Conservation (phyloP, 2,329 filamentous ascomycete species). For the Paecilomyces formosus region DNA sequence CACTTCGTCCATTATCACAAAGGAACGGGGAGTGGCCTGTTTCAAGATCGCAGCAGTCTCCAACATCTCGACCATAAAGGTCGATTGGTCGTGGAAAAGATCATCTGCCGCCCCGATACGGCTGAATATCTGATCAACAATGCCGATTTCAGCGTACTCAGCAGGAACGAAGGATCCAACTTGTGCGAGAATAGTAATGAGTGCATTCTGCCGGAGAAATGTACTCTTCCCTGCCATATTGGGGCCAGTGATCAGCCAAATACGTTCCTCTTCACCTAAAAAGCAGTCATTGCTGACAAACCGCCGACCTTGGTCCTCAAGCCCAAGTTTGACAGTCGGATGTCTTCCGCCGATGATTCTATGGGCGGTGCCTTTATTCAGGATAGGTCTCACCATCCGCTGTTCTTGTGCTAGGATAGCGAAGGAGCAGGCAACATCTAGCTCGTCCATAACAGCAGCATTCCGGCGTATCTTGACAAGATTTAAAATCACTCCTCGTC, state of each 20-base stretch:
- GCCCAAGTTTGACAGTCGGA: conserved; percentile 80
- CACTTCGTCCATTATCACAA: conserved; percentile 98
- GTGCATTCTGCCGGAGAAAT: conserved; percentile 88
- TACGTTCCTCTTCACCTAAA: conserved; percentile 66
- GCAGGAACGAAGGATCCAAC: conserved; percentile 90
- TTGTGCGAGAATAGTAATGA: conserved; percentile 90
- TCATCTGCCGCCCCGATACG: conserved; percentile 92
- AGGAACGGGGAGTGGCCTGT: conserved; percentile 72
- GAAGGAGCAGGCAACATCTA: conserved; percentile 84
- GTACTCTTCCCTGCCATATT: conserved; percentile 99
- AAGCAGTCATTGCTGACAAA: conserved; percentile 85
- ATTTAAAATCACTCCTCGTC: conserved; percentile 68
- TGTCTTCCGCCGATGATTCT: conserved; percentile 81
- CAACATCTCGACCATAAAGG: conserved; percentile 99
- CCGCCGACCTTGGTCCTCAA: conserved; percentile 68
- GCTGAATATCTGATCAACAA: conserved; percentile 95
- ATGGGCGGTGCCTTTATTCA: conserved; percentile 60
- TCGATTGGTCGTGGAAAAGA: conserved; percentile 88
- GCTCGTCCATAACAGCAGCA: conserved; percentile 82
- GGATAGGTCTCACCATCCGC: conserved; percentile 61
- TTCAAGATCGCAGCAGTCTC: conserved; percentile 88
- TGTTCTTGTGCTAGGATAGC: conserved; percentile 71
- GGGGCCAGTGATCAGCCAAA: conserved; percentile 67
- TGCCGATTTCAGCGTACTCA: conserved; percentile 71
- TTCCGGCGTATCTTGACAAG: conserved; percentile 83